phyloP scores from a whole-genome alignment of 2,329 filamentous ascomycete species.

The Berkeleyomyces basicola region DNA sequence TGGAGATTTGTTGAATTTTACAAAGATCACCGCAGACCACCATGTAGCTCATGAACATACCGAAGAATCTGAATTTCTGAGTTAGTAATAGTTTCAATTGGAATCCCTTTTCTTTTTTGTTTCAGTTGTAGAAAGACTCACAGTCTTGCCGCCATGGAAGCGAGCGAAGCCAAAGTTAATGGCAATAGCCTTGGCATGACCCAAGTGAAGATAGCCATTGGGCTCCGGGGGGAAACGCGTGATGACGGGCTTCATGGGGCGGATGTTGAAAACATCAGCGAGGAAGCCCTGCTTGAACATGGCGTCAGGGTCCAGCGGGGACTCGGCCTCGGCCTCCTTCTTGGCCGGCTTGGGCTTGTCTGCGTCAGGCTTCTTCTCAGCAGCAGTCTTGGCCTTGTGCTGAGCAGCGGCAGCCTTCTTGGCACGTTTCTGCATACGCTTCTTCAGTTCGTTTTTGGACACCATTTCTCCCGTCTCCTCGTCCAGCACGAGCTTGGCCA shows the following conservation, averaged over 20 bases:
- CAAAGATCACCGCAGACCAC: no score
- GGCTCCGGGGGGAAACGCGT: conserved; percentile 75
- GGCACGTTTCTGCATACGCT: conserved; percentile 39
- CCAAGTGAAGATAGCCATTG: conserved; percentile 86
- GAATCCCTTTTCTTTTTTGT: neutral
- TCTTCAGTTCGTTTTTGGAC: conserved; percentile 47
- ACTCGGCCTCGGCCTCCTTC: conserved; percentile 23
- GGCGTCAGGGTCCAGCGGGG: conserved; percentile 35
- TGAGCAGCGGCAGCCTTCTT: conserved; percentile 39
- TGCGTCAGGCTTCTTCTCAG: conserved; percentile 16
- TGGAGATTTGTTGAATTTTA: no score
- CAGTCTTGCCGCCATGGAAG: conserved; percentile 54
- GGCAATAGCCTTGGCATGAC: conserved; percentile 87
- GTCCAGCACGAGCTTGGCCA: conserved; percentile 44
- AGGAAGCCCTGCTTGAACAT: conserved; percentile 75
- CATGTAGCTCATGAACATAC: conserved; percentile 1
- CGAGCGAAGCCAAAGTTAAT: conserved; percentile 92
- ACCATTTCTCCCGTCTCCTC: conserved; percentile 50
- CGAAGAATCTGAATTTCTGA: conserved; percentile 4
- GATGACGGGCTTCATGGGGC: conserved; percentile 42
- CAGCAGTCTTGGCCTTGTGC: conserved; percentile 28
- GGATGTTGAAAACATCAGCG: conserved; percentile 52
- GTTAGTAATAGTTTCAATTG: neutral
- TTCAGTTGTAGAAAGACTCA: conserved; percentile 15
- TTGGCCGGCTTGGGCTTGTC: conserved; percentile 30